Base-by-base conservation (phyloP, 2,329 filamentous ascomycete species). In the Bimuria novae-zelandiae region DNA sequence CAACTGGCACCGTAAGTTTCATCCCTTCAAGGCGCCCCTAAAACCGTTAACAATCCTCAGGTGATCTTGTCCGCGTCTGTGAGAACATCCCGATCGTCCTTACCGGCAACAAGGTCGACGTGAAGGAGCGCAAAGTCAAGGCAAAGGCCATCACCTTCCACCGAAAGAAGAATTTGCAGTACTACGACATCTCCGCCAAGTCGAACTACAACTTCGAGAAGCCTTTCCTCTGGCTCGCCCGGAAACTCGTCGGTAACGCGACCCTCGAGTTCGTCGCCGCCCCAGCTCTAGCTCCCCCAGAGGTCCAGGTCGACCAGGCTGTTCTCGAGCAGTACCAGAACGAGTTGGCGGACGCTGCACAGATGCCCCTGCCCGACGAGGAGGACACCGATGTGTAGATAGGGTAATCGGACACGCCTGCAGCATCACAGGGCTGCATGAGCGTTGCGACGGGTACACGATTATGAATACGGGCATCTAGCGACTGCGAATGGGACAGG, bases 181-280 rank as follows among this genome's bases (percentile, higher is more conserved):
- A 97, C 87, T 99, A 99, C 85, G 94, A 97, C 71, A 97, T 97
- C 77, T 97, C 92, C 36, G 94, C 94, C 80, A 99, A 97, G 85
- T 97, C 92, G 75, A 97, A 97, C 86, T 97, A 99, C 84, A 97
- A 97, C 88, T 97, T 97, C 79, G 93, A 97, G 88, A 99, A 97
- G 87, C 93, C 93, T 61, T 97, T 99, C 90, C 89, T 97, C 71
- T 97, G 94, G 94, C 89, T 99, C 71, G 93, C 92, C 68, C 88
- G 94, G 79, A 99, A 99, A 88, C 88, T 99, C 54, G 92, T 96
- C 69, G 94, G 93, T 79, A 97, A 97, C 85, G 83, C 90, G 71
- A 78, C 81, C 73, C 80, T 96, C 76, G 93, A 97, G 78, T 97
- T 99, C 74, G 93, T 97, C 70, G 94, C 94, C 70, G 92, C 91